phyloP scores from a whole-genome alignment of 1,284 basidiomycete genomes.

The Garcileccinum viscosum region DNA sequence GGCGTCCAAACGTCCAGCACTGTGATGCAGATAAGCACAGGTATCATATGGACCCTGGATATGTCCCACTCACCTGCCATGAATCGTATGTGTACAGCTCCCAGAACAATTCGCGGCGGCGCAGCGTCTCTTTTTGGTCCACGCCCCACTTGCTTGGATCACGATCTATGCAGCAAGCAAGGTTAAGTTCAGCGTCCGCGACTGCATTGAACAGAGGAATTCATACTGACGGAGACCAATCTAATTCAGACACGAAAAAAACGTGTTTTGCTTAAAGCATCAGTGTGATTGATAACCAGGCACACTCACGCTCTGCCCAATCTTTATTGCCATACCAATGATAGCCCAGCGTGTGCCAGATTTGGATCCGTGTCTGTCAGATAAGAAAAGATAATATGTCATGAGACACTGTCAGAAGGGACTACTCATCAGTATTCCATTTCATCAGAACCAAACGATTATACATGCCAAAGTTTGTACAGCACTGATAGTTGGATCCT shows the following conservation, averaged over 20 bases:
- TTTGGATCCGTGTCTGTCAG: slow-evolving; percentile 73
- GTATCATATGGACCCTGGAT: background rate
- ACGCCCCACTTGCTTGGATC: slow-evolving; percentile 73
- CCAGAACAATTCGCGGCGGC: slow-evolving; percentile 75
- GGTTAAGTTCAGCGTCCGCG: slow-evolving; percentile 17
- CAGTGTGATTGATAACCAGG: slow-evolving; percentile 16
- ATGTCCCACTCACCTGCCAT: slow-evolving; percentile 55
- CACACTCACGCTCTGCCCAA: slow-evolving; percentile 74
- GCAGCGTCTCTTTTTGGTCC: slow-evolving; percentile 62
- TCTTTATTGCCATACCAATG: slow-evolving; percentile 79
- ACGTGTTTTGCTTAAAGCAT: slow-evolving; percentile 10
- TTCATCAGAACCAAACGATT: slow-evolving; percentile 7
- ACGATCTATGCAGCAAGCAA: slow-evolving; percentile 55
- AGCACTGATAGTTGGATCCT: slow-evolving; percentile 74
- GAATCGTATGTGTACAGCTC: slow-evolving; percentile 79
- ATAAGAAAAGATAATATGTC: slow-evolving; percentile 78
- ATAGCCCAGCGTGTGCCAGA: slow-evolving; percentile 79
- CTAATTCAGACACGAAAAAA: slow-evolving; percentile 42
- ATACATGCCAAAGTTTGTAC: slow-evolving; percentile 71
- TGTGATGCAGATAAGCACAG: slow-evolving; percentile 22
- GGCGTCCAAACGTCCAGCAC: slow-evolving; percentile 78
- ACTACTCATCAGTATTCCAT: slow-evolving; percentile 17
- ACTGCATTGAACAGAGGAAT: slow-evolving; percentile 10
- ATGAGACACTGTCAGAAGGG: slow-evolving; percentile 63
- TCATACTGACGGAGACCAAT: slow-evolving; percentile 73